A percentile compares a stretch with the other conserved stretches of the same genome.
Evolutionary conservation across 148 eudicot genomes (phyloP).

Genomic region (Amaranthus palmeri): DNA sequence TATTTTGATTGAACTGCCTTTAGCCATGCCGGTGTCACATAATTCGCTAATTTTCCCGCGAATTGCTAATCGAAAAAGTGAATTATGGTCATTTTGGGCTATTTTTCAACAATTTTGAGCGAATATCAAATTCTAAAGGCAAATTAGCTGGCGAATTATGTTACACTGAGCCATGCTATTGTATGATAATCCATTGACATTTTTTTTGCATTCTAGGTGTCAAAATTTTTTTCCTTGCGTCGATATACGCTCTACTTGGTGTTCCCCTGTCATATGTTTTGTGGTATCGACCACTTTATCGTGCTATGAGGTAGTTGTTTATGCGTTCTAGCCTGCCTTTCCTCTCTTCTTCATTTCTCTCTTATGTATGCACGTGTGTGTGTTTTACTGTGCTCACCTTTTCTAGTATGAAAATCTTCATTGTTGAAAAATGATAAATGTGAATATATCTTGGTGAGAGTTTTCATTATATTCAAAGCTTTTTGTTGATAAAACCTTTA

Average conservation of each 20-base stretch:
- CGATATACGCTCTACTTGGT: conserved; percentile 79
- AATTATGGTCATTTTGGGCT: too few species aligned
- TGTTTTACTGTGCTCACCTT: neutral
- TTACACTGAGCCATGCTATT: neutral
- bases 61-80: too few species aligned
- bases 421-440: neutral
- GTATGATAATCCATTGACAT: conserved; percentile 14
- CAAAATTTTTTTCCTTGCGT: conserved; percentile 80
- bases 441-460: neutral
- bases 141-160: too few species aligned
- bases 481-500: neutral
- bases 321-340: neutral
- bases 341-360: neutral
- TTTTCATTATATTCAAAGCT: neutral
- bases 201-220: conserved; percentile 46
- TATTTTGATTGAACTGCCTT: neutral
- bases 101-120: too few species aligned
- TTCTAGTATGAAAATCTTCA: neutral
- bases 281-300: conserved; percentile 96
- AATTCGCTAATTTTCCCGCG: too few species aligned
- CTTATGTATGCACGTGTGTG: neutral
- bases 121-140: too few species aligned
- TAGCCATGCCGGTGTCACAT: neutral
- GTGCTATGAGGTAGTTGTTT: conserved; percentile 82
- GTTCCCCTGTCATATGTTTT: conserved; percentile 75